Evolutionary conservation across 2,329 filamentous ascomycete species (phyloP), one percentile per base, ranked within the genome.

Genomic region (Colletotrichum kahawae): DNA sequence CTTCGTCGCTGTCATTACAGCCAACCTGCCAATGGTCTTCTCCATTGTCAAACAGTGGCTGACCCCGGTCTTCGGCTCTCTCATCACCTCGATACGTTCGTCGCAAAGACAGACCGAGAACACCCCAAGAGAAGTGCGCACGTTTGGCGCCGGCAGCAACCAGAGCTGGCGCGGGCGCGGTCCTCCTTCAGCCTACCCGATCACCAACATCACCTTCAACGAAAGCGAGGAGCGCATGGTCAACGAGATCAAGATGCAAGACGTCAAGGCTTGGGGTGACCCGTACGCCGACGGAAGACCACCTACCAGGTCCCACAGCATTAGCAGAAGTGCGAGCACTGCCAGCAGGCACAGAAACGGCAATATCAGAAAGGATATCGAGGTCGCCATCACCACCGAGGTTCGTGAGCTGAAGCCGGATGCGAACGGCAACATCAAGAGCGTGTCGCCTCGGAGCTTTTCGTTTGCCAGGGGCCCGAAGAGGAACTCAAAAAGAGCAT

Each of bases 281-380:
- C 69, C 51, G 80, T 92, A 9, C 91, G 92, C 79, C 88, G 88
- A 86, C 89, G 87, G 1, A 82, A 9, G 24, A 3, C n/a, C 33
- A 2, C 33, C 33, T 0, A 59, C 51, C 33, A 59, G 65, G 21
- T 67, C 65, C 7, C 27, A 59, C 65, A 67, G 65, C 51, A 57
- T 54, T 5, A 57, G 51, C 10, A 67, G 65, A 12, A 67, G 18
- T 24, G 36, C 16, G 24, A 57, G 65, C 33, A 57, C 31, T 8
- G 56, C 56, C 5, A 60, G 56, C 29, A 60, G 56, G 27, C 27
- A 33, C n/a, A 43, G 62, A 24, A 57, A 56, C 1, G 56, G 29
- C 65, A 67, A 57, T 16, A 67, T 67, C 51, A 57, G 65, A 14
- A 67, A 43, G 51, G 51, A 67, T 2, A 38, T 67, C 2, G 65